Percentiles rank a stretch among this genome's conserved stretches.
These are phyloP conservation scores for Pseudoneurospora amorphoporcata DNA, from an alignment of 495 filamentous ascomycete species.

Conservation along the genomic window DNA sequence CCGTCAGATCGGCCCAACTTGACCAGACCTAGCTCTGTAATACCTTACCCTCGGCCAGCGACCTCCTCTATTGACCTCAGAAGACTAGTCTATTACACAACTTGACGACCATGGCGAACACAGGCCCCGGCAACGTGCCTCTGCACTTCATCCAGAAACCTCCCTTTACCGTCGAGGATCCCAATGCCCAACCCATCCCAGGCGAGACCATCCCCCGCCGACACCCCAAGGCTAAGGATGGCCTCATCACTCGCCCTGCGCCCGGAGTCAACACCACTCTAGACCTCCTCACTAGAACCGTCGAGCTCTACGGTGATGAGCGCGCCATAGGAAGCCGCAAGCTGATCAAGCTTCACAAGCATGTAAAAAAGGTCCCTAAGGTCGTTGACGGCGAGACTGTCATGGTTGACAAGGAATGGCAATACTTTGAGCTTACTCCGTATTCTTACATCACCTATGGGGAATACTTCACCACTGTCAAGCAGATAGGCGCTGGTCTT, in stretches of 20 bases:
- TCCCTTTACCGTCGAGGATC: conserved; percentile 46
- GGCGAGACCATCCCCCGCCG: conserved; percentile 57
- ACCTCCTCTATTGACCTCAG: neutral
- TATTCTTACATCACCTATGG: conserved; percentile 51
- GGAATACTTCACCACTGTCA: conserved; percentile 45
- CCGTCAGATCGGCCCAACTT: neutral
- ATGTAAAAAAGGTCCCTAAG: conserved; percentile 59
- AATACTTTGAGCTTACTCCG: conserved; percentile 51
- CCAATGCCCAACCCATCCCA: conserved; percentile 36
- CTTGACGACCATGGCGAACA: neutral
- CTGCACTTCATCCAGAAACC: conserved; percentile 36
- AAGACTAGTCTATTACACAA: neutral
- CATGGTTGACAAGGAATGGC: conserved; percentile 58
- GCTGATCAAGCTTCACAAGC: conserved; percentile 47
- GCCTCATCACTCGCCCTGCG: conserved; percentile 38
- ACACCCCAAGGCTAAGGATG: conserved; percentile 43
- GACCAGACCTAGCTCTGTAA: neutral
- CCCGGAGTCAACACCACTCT: conserved; percentile 46
- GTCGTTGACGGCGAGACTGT: conserved; percentile 50
- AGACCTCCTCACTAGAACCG: conserved; percentile 46
- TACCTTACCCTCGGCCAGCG: neutral
- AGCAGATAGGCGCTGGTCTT: conserved; percentile 46
- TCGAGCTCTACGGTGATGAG: conserved; percentile 43
- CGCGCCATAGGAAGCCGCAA: conserved; percentile 48
- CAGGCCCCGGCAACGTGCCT: conserved; percentile 14